Evolutionary conservation across 768 basidiomycete species (phyloP), one percentile per base, ranked within the genome.

Genomic region (Russula foetens): DNA sequence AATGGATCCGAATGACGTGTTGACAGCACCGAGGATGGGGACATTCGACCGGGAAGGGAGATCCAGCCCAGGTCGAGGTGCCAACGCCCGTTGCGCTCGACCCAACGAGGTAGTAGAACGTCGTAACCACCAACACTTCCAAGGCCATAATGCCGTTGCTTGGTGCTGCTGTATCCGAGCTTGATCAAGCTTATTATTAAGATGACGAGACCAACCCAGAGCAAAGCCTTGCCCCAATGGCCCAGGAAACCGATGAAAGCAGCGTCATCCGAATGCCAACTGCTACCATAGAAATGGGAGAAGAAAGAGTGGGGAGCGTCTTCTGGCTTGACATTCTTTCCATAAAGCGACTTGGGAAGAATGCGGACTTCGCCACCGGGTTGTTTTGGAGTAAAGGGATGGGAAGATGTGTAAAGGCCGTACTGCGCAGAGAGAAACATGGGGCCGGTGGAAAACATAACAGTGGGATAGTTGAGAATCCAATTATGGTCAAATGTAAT

Each of bases 371-470:
- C 86, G 24, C 81, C 79, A 15, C 82, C 77, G n/a, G 84, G 84
- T 8, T 72, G 68, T 7, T 74, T 73, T 2, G 75, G 71, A 19
- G 82, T 81, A 15, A 76, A 76, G 31, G 84, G 81, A 58, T 90
- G 83, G 12, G 85, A 79, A 4, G 88, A 77, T 6, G 82, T 81
- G 74, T 90, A 98, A 53, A 95, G 78, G 44, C 92, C 90, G 72
- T 96, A 96, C 71, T 97, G 92, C 3, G 88, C 85, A 0, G 95
- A 98, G 14, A 99, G 76, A 75, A 98, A 99, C 97, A 99, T 99
- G 68, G 97, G 97, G 1, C 96, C 96, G 0, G 97, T 99, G 55
- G 93, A 93, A 75, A 99, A 99, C 97, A 99, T 99, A 77, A 99
- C 97, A 28, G 97, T 99, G 33, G 97, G 97, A 67, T 99, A 99